Percentiles rank a stretch among this genome's conserved stretches.
These are phyloP conservation scores for Schizosaccharomyces versatilis DNA, from an alignment of 1,139 yeast genomes.

Conservation along the genomic window DNA sequence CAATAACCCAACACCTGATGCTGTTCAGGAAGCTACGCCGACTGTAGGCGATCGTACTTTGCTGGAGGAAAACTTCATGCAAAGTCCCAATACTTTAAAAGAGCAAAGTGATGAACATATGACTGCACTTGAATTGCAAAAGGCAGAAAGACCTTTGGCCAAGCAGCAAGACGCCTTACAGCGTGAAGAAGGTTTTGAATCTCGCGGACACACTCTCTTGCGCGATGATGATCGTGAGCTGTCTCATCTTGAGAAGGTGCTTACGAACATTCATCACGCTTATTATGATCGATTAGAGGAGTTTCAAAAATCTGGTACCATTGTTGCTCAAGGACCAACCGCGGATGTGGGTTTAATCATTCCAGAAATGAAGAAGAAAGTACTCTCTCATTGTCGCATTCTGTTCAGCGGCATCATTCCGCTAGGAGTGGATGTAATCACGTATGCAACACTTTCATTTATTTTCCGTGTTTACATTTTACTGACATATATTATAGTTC, in stretches of 20 bases:
- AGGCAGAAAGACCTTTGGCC: conserved; percentile 59
- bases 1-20: conserved; percentile 3
- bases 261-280: conserved; percentile 39
- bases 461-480: no score
- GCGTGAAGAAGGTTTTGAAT: conserved; percentile 19
- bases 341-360: conserved; percentile 33
- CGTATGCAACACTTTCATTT: no score
- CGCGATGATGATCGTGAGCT: conserved; percentile 70
- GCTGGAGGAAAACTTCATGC: conserved; percentile 14
- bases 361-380: conserved; percentile 46
- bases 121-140: conserved; percentile 42
- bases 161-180: conserved; percentile 58
- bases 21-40: conserved; percentile 5
- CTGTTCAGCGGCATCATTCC: conserved; percentile 78
- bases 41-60: conserved; percentile 13
- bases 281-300: conserved; percentile 33
- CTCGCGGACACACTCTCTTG: conserved; percentile 23
- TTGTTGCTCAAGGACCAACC: conserved; percentile 9
- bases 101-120: conserved; percentile 30
- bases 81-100: conserved; percentile 15
- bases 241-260: conserved; percentile 36
- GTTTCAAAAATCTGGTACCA: conserved; percentile 3
- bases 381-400: conserved; percentile 47
- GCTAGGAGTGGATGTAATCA: conserved; percentile 31
- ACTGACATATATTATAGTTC: conserved; percentile 24